Base-by-base conservation (phyloP, 2,329 filamentous ascomycete species). In the Hypoxylon sp. region DNA sequence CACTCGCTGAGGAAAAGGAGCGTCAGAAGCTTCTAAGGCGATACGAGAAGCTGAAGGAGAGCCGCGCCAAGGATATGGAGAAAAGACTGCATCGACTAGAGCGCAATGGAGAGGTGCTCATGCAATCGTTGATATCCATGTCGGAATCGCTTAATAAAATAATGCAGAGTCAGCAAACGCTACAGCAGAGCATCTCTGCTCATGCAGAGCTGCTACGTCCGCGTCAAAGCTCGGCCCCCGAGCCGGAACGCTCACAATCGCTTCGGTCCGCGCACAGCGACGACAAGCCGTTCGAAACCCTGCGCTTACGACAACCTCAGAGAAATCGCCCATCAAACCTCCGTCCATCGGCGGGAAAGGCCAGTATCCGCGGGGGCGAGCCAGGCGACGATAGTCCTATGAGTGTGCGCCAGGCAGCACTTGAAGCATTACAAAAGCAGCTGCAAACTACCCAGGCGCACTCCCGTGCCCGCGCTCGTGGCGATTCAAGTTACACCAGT, bases 61-160 rank as follows among this genome's bases (percentile, higher is more conserved):
- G 77, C 19, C 80, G 78, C 6, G 72, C 82, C 15, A 76, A 76
- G 22, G 83, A 85, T 39, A 80, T 84, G 73, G 82, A 84, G 65
- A 76, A 76, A 10, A 79, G 83, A 1, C 71, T 85, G 11, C 77
- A 78, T 6, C 75, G 76, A 15, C 75, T 85, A 1, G 83, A 85
- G 72, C 75, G 77, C 15, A 81, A 82, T 50, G 79, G 80, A 41
- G 81, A 84, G 39, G 72, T 80, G 2, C 81, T 80, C 78, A 71
- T 81, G 43, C 74, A 78, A 13, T 78, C 81, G 2, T 70, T 85
- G 24, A 73, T 80, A 1, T 79, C 81, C 3, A 74, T 85, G 3
- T 72, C 85, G 39, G 78, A 82, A 34, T 79, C 77, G 30, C 74
- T 85, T 30, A 79, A 80, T 67, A 63, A 41, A 1, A 11, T 74